phyloP scores from a whole-genome alignment of 495 filamentous ascomycete species.

The Apodospora peruviana region DNA sequence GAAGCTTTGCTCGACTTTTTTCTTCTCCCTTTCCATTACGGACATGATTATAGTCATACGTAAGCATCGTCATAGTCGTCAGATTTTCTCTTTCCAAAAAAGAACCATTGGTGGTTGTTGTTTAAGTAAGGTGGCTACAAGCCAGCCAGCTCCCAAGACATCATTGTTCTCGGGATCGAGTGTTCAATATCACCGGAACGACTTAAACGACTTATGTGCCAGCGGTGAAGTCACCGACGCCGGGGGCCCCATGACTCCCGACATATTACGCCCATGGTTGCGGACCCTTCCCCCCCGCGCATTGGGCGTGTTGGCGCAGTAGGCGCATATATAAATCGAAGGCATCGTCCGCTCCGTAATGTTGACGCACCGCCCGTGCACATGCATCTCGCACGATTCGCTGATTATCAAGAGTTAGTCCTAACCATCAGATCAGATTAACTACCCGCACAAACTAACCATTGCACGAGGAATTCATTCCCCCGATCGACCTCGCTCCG shows the following conservation, averaged over 20 bases:
- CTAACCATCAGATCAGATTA: no score
- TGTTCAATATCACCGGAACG: conserved; percentile 42
- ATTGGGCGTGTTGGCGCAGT: conserved; percentile 70
- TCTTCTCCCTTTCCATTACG: no score
- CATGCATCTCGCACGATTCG: conserved; percentile 81
- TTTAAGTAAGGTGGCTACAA: no score
- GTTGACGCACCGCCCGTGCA: conserved; percentile 74
- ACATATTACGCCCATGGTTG: conserved; percentile 37
- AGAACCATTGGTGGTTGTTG: no score
- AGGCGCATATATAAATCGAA: conserved; percentile 73
- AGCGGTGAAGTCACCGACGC: conserved; percentile 10
- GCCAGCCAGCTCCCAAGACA: no score
- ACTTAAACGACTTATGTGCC: conserved; percentile 56
- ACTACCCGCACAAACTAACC: conserved; percentile 54
- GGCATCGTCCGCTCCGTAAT: conserved; percentile 61
- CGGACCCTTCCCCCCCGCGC: conserved; percentile 60
- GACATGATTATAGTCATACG: no score
- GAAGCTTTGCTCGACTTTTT: no score
- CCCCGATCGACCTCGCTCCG: conserved; percentile 37
- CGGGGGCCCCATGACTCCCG: conserved; percentile 14
- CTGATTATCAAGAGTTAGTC: no score
- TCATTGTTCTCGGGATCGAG: no score
- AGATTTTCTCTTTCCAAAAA: no score
- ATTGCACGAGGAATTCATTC: conserved; percentile 77
- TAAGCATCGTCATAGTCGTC: no score